Base-by-base conservation (phyloP, 257 asterid genomes). In the Nicotiana knightiana region DNA sequence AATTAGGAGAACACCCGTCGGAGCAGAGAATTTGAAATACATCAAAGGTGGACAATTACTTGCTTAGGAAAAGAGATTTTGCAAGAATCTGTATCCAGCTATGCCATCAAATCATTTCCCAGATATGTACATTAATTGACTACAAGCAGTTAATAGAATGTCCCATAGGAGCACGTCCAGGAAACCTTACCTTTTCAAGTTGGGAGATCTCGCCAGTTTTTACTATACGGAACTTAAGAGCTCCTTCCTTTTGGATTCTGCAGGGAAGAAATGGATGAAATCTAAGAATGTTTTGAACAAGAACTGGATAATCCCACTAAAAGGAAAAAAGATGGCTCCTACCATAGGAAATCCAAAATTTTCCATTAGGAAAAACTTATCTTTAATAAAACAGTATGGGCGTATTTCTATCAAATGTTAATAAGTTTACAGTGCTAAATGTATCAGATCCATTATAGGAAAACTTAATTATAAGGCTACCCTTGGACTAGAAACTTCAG, bases 221-320 rank as follows among this genome's bases (percentile, higher is more conserved):
- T 85, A 90, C 32, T 39, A 87, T 77, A 15, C 97, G 97, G 82
- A 90, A 93, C 80, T 86, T 87, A 82, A 92, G 93, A 85, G 98
- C 98, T 85, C 92, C 97, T 86, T 93, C 97, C 84, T 90, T 94
- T 84, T 96, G 99, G 77, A 73, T 18, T 88, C 98, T 94, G 89
- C 82, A 79, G 81, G 68, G 81, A 87, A 39, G 15, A 79, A 87
- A 85, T 35, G 8, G 64, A 75, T 51, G 64, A 75, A 1, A 28
- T 24, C 3, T 8, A 46, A 28, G 28, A 75, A 8, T 13, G 11
- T 28, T 18, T 51, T 51, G 16, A 75, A 75, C 9, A 39, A 26
- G 46, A 28, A 75, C 80, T 17, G 53, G 46, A 75, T 16, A 48
- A 26, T 33, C 58, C 61, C 62, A 73, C 24, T 73, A 73, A 73